Evolutionary conservation across 306 rosid species (phyloP).

Genomic region (Prunus mume): DNA sequence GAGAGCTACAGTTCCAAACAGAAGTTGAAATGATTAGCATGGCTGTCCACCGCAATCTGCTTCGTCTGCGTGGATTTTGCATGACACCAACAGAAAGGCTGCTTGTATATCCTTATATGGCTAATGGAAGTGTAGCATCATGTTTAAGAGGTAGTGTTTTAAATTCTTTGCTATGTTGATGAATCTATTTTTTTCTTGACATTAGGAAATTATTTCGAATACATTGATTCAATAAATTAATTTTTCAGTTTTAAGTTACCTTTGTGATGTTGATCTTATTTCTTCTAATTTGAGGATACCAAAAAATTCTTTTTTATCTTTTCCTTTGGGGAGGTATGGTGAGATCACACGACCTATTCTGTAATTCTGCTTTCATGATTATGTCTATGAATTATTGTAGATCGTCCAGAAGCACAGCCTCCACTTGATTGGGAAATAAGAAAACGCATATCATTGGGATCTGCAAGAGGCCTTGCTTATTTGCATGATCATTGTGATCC

Average conservation of each 20-base stretch:
- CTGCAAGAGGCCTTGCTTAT: slow-evolving; percentile 95
- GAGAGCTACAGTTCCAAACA: slow-evolving; percentile 93
- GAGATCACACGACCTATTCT: neutral
- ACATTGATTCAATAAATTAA: slow-evolving; percentile 40
- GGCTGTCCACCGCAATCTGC: slow-evolving; percentile 97
- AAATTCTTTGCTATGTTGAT: neutral
- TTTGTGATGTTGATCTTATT: neutral
- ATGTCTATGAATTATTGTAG: slow-evolving; percentile 35
- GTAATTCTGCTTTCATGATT: neutral
- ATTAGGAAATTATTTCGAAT: neutral
- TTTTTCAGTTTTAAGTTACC: neutral
- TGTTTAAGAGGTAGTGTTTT: slow-evolving; percentile 73
- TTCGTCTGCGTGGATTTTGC: slow-evolving; percentile 91
- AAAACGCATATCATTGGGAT: slow-evolving; percentile 67
- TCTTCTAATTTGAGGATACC: neutral
- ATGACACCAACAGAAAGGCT: slow-evolving; percentile 98
- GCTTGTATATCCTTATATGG: slow-evolving; percentile 94
- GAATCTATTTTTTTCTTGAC: neutral
- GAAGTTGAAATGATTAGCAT: slow-evolving; percentile 98
- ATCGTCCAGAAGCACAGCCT: slow-evolving; percentile 47
- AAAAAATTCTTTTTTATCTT: neutral
- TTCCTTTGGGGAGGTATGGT: neutral
- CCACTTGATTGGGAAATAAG: slow-evolving; percentile 75
- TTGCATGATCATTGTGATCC: slow-evolving; percentile 98
- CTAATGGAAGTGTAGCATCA: slow-evolving; percentile 93